Base-by-base conservation (phyloP, 2,329 filamentous ascomycete species). In the Aspergillus costaricaensis region DNA sequence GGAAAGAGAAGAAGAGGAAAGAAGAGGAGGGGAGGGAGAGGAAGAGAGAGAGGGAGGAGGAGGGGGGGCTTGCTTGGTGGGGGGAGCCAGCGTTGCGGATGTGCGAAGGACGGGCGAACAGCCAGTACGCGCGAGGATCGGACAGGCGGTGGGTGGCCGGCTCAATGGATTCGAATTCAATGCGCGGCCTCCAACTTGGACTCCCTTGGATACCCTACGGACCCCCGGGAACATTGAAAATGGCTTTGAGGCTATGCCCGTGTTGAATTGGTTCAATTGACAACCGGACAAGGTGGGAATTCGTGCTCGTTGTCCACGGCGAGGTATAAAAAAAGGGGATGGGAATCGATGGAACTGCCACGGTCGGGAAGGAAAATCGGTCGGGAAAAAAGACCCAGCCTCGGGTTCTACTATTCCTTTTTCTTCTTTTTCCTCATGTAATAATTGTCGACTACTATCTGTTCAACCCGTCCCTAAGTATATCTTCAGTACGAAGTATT, bases 61-160 rank as follows among this genome's bases (percentile, higher is more conserved):
- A 63, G 63, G 67, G 68, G 70, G 66, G 72, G 71, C 65, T 68
- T 65, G 65, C 65, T 64, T 74, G 68, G 72, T 75, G 75, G 72
- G 75, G 75, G 75, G 72, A 74, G 76, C 77, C 76, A 78, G 71
- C 59, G 72, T 76, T 70, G 72, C 69, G 66, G 72, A 72, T 71
- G 70, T 73, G 70, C 71, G 73, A 66, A 63, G 67, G 65, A 70
- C 67, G 65, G 64, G 60, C 61, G 57, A 66, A 55, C 62, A 63
- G 56, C 59, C 59, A 66, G 63, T 62, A 56, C 63, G 66, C 62
- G 63, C 50, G 60, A 66, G 57, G 57, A 62, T 61, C 60, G 67
- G 68, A 68, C 61, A 72, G 70, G 73, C 72, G 73, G 73, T 75
- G 74, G 73, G 69, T 67, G 71, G 58, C 70, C 72, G 72, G 70